These are phyloP conservation scores for Ascochyta koolunga DNA, from an alignment of 2,329 filamentous ascomycete species.

Conservation along the genomic window DNA sequence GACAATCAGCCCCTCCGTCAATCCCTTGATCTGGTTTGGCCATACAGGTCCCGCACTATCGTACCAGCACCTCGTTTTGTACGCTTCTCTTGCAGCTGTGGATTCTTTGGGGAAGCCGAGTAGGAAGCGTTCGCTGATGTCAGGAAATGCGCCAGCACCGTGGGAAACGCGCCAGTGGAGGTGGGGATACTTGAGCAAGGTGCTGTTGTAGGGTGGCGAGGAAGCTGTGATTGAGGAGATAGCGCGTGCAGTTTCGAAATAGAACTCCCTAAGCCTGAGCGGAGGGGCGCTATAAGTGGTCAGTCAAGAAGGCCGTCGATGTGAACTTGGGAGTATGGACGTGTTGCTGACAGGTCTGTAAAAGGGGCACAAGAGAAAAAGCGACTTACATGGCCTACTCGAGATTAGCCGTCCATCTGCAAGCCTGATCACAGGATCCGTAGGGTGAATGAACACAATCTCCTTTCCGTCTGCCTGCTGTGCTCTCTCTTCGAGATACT, in stretches of 20 bases:
- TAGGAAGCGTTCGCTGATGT: constrained; percentile 44
- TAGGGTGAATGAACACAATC: constrained; percentile 46
- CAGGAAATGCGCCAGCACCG: constrained; percentile 46
- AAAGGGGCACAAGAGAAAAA: not conserved
- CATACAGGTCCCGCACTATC: constrained; percentile 48
- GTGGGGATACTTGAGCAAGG: constrained; percentile 36
- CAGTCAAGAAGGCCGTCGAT: not conserved
- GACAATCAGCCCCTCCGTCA: constrained; percentile 39
- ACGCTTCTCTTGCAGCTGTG: constrained; percentile 33
- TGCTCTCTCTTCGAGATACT: constrained; percentile 27
- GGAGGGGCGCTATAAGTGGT: constrained; percentile 34
- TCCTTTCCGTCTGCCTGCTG: constrained; percentile 20
- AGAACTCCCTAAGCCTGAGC: constrained; percentile 47
- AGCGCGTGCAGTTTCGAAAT: constrained; percentile 47
- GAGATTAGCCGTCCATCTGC: constrained; percentile 33
- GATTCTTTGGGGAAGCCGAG: constrained; percentile 38
- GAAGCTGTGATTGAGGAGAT: constrained; percentile 42
- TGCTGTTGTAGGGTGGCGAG: constrained; percentile 15
- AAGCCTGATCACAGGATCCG: constrained; percentile 40
- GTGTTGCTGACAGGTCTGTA: not conserved
- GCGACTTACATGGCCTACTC: constrained; percentile 40
- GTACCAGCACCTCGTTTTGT: constrained; percentile 45
- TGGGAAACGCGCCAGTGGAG: constrained; percentile 45
- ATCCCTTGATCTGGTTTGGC: constrained; percentile 44
- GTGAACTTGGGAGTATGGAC: not conserved